A percentile compares a stretch with the other conserved stretches of the same genome.
Evolutionary conservation across 345 rosid species (phyloP).

Genomic region (Hypericum perforatum): DNA sequence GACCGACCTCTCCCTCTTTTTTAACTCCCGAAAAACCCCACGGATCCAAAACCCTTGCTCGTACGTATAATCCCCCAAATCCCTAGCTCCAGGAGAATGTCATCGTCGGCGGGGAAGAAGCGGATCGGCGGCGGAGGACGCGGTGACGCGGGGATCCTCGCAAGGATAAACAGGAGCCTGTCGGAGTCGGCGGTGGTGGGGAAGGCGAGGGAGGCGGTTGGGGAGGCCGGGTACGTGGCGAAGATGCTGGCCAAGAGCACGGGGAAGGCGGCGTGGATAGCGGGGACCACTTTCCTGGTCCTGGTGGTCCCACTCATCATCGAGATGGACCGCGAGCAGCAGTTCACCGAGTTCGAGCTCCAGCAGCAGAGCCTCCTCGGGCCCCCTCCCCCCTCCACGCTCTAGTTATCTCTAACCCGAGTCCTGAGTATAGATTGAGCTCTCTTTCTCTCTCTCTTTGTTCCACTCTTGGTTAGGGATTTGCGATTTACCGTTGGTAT

Average conservation of each 20-base stretch:
- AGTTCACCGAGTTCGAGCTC: background rate
- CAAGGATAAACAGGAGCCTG: background rate
- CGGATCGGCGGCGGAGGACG: background rate
- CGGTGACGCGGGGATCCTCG: background rate
- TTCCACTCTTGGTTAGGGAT: no score
- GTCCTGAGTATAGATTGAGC: no score
- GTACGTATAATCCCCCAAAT: no score
- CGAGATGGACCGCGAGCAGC: background rate
- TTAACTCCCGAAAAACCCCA: no score
- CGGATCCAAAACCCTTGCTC: no score
- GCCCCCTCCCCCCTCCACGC: background rate
- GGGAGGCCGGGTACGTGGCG: constrained; percentile 1
- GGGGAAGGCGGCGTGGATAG: background rate
- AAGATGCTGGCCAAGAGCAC: background rate
- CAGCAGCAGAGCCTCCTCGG: background rate
- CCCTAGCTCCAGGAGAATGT: no score
- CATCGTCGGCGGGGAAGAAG: background rate
- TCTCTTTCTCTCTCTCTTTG: no score
- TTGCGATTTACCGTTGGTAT: no score
- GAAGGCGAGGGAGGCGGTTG: background rate
- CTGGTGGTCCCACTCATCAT: background rate
- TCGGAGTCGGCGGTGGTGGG: background rate
- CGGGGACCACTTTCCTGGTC: background rate
- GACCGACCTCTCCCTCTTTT: no score
- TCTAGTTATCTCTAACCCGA: background rate